Conservation (phyloP, 2,329 filamentous ascomycete species). For the Teratosphaeria nubilosa region DNA sequence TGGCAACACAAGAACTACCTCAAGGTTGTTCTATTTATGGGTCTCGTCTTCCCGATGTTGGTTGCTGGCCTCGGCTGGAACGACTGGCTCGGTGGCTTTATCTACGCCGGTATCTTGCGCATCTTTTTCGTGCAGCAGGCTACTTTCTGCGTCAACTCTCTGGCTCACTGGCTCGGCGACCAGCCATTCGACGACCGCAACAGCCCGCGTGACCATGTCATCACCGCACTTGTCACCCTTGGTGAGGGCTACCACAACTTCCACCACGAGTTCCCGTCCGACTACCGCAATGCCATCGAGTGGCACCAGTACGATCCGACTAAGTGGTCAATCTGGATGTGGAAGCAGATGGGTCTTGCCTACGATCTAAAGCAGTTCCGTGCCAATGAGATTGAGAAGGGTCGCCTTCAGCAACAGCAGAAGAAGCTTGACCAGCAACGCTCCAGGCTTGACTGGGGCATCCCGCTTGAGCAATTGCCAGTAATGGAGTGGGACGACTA, state of each 20-base stretch:
- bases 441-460: slow-evolving; percentile 72
- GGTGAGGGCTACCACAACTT: slow-evolving; percentile 93
- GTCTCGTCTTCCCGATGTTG: slow-evolving; percentile 61
- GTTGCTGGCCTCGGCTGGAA: slow-evolving; percentile 70
- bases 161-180: slow-evolving; percentile 84
- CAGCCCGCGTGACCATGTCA: slow-evolving; percentile 77
- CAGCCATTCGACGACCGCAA: slow-evolving; percentile 91
- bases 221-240: slow-evolving; percentile 75
- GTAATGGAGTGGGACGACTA: slow-evolving; percentile 84
- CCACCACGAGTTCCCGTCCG: slow-evolving; percentile 88
- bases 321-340: slow-evolving; percentile 78
- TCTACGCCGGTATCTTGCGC: slow-evolving; percentile 76
- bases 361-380: slow-evolving; percentile 87
- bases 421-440: slow-evolving; percentile 91
- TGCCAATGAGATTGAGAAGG: slow-evolving; percentile 86
- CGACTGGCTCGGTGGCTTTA: slow-evolving; percentile 71
- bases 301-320: slow-evolving; percentile 90
- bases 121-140: slow-evolving; percentile 88
- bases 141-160: slow-evolving; percentile 85
- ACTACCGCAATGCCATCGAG: slow-evolving; percentile 84
- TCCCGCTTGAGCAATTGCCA: slow-evolving; percentile 73
- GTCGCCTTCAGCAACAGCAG: slow-evolving; percentile 75
- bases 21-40: slow-evolving; percentile 69
- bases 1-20: slow-evolving; percentile 85
- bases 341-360: slow-evolving; percentile 76